Evolutionary conservation across 202 grass and related monocot genomes (phyloP).

Genomic region (Alloteropsis angusta): DNA sequence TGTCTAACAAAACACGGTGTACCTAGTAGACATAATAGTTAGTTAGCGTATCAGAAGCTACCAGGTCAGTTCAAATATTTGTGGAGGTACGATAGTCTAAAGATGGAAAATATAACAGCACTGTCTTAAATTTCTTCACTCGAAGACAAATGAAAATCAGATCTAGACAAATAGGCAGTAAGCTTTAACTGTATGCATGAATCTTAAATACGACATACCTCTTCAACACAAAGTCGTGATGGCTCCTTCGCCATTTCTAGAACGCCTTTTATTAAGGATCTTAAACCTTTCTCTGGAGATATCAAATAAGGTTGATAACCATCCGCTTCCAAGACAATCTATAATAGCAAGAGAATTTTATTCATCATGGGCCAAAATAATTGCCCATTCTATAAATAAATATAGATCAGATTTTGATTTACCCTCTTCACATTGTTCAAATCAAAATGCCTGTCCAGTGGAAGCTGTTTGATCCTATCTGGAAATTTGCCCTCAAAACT

Average conservation of each 20-base stretch:
- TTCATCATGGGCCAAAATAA: constrained; percentile 16
- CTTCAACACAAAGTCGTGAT: constrained; percentile 88
- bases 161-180: background rate
- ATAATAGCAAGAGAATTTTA: constrained; percentile 28
- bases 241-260: constrained; percentile 97
- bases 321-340: constrained; percentile 99
- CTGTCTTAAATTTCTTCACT: constrained; percentile 10
- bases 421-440: constrained; percentile 97
- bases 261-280: constrained; percentile 89
- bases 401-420: constrained; percentile 15
- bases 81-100: background rate
- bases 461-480: constrained; percentile 95
- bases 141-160: constrained; percentile 6
- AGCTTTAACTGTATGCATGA: too few relatives aligned
- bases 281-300: constrained; percentile 97
- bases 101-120: background rate
- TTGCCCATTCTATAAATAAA: background rate
- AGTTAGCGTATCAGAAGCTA: constrained; percentile 7
- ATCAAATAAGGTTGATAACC: constrained; percentile 99
- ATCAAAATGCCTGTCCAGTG: constrained; percentile 93
- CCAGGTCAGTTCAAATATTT: background rate
- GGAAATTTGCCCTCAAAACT: constrained; percentile 97
- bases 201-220: constrained; percentile 30
- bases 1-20: constrained; percentile 84
- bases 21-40: constrained; percentile 44